These are phyloP conservation scores for Bullera alba DNA, from an alignment of 768 basidiomycete species.

Conservation along the genomic window DNA sequence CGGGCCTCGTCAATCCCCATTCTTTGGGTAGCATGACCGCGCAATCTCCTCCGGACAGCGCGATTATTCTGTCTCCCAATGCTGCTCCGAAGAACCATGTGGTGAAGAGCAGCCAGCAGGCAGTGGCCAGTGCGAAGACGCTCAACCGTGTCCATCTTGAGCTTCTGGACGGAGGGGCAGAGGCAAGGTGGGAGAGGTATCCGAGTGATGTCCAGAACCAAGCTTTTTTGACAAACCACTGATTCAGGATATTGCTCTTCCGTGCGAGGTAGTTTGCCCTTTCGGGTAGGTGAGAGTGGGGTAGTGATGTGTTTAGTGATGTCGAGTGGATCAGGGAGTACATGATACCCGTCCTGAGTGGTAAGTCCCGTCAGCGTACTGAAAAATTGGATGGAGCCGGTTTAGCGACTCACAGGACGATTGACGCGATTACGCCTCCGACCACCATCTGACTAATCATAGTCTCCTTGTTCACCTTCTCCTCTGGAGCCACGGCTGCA, in stretches of 20 bases:
- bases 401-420: conserved; percentile 5
- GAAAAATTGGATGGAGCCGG: neutral
- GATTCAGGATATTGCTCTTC: conserved; percentile 74
- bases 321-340: conserved; percentile 51
- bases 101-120: conserved; percentile 30
- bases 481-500: conserved; percentile 1
- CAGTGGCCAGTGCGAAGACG: conserved; percentile 20
- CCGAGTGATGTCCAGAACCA: conserved; percentile 83
- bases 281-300: conserved; percentile 58
- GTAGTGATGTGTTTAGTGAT: conserved; percentile 79
- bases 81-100: conserved; percentile 38
- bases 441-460: neutral
- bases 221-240: conserved; percentile 76
- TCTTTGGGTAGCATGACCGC: conserved; percentile 17
- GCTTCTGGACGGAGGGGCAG: conserved; percentile 8
- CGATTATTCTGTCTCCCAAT: conserved; percentile 36
- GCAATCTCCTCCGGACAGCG: conserved; percentile 29
- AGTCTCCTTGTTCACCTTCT: neutral
- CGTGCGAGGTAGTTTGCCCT: conserved; percentile 65
- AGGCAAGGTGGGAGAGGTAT: conserved; percentile 44
- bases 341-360: conserved; percentile 19
- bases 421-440: neutral
- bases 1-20: neutral
- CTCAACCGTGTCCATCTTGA: conserved; percentile 6
- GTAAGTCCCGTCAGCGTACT: neutral